Base-by-base conservation (phyloP, 495 filamentous ascomycete species). In the Aspergillus homomorphus region DNA sequence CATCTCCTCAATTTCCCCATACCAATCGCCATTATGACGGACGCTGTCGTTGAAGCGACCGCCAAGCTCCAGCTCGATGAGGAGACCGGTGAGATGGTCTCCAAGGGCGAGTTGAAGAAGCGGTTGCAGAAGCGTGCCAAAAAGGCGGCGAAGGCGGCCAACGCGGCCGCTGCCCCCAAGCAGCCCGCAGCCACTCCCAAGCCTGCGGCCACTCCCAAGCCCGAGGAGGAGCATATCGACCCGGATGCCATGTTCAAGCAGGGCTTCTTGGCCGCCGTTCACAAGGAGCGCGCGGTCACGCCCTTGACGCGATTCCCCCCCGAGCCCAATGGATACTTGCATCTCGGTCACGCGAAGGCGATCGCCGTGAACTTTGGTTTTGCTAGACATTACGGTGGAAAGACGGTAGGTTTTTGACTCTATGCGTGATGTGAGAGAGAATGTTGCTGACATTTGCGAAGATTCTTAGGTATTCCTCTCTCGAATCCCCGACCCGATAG, bases 291-390 rank as follows among this genome's bases (percentile, higher is more conserved):
- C 43, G 84, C 90, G 5, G 54, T 67, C 42, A 83, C 85, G 67
- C 71, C 79, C 30, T 67, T 86, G 49, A 94, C 92, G 10, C 85
- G 91, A 63, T 97, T 98, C 72, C 94, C 94, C 6, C 94, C 94
- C 16, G 95, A 98, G 73, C 92, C 92, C 38, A 83, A 83, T 58
- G 80, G 80, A 56, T 83, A 69, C 70, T 82, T 96, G 15, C 92
- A 96, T 66, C 90, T 96, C 66, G 92, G 92, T 19, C 94, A 98
- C 69, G 86, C 86, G 62, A 98, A 98, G 76, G 94, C 94, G n/a
- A 97, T 98, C 72, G 85, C 90, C 0, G 83, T 98, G 65, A 98
- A 98, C 74, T 98, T 98, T 69, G 95, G 94, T 0, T 97, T 96
- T 73, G 94, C 94, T 12, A 85, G 83, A 62, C 85, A 87, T 66